Evolutionary conservation across 306 rosid species (phyloP), one percentile per base, ranked within the genome.

Genomic region (Cucurbita pepo): DNA sequence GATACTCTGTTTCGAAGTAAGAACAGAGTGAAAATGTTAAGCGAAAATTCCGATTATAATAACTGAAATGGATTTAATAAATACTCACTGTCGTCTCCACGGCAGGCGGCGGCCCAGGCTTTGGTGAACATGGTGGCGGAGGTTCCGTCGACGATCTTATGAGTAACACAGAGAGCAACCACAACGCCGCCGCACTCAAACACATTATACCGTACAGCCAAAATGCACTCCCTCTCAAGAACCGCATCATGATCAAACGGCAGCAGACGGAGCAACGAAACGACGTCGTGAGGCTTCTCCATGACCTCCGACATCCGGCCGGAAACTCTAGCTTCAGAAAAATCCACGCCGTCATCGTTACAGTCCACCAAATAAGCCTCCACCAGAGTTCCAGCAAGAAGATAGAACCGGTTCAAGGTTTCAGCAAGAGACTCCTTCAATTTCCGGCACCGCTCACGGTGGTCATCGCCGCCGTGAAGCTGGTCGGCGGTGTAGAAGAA

Each of bases 261-360:
- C 34, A 56, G 77, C 48, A 72, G 21, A 12, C 22, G 30, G 12
- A 74, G 77, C 40, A 56, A 15, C 18, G 41, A 0, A 10, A 18
- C 1, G 60, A 74, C 45, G 41, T 74, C 40, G 38, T 74, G 7
- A 7, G 63, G 45, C 11, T 74, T 61, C 25, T 69, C 70, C 16
- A 69, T 52, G 40, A 81, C 9, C 4, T 74, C 75, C 0, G 70
- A 41, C 16, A 81, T 0, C 1, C 8, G 38, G 12, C 71, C 50
- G 0, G 47, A 18, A 34, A 36, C 44, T 60, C 58, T 55, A 5
- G 77, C 79, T 63, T 74, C 81, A 14, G 67, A 71, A 16, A 69
- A 77, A 64, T 55, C 56, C 10, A 55, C 75, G 2, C 84, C 84
- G 38, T 69, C 59, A 4, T 81, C 84, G 71, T 81, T 75, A 60